Base-by-base conservation (phyloP, 2,329 filamentous ascomycete species). In the Diplodia corticola region DNA sequence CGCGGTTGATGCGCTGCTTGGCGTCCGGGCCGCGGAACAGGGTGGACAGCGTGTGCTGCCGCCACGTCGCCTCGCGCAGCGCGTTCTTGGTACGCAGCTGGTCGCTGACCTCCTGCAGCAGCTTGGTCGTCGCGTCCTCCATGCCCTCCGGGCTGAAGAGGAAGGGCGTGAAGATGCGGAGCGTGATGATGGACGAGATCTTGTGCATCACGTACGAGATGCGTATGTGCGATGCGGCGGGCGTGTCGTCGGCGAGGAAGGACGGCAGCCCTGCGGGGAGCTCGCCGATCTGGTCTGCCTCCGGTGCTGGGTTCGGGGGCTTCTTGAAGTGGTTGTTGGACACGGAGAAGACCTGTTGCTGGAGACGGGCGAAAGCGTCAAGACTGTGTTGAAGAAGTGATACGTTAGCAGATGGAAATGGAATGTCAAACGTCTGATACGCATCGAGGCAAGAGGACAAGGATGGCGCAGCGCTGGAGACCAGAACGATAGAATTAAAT, bases 141-240 rank as follows among this genome's bases (percentile, higher is more conserved):
- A 51, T 40, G 2, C 80, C 82, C 68, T 86, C 84, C 2, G 85
- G 76, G 28, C 83, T 85, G 75, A 87, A 87, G 26, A 87, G 70
- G 76, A 86, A 87, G 1, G 84, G 85, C 28, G 84, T 82, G 75
- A 86, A 86, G 40, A 86, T 83, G 44, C 83, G 80, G 70, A 82
- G 82, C 7, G 82, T 85, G 61, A 87, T 76, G n/a, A 84, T 81
- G 65, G 82, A 84, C 15, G 84, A 85, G 49, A 87, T 79, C n/a
- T 83, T 79, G 70, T 85, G 84, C 66, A 84, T 81, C 30, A 86
- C 76, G 70, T 85, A 86, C 24, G 84, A 83, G 51, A 82, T 77
- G 28, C 84, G 82, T 17, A 86, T 76, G 70, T 84, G 81, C 67
- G 81, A 80, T 3, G 84, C 83, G 3, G 84, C 79, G 15, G 77